Base-by-base conservation (phyloP, 2,329 filamentous ascomycete species). In the Penicillium sp. region DNA sequence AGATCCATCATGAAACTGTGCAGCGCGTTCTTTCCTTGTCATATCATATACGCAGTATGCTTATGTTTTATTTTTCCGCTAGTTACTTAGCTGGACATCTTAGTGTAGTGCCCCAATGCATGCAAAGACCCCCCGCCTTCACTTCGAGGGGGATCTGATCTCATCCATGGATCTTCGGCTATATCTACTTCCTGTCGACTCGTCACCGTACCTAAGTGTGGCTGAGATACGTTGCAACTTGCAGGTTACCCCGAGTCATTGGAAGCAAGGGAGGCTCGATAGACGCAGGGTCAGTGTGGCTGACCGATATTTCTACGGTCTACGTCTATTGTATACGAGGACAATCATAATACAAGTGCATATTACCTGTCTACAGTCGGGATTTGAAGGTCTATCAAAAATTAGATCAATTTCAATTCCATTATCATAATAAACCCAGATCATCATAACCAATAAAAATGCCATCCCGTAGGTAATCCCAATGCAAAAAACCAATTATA, bases 401-500 rank as follows among this genome's bases (percentile, higher is more conserved):
- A n/a, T n/a, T 12, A 25, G 14, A 9, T 29, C 14, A 27, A 33
- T 40, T 41, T 34, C 12, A 6, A 48, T 30, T 41, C n/a, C n/a
- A n/a, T n/a, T 18, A 42, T 36, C 19, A n/a, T 35, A 14, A 40
- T 31, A 39, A 25, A 7, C 6, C 14, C 30, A 33, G n/a, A n/a
- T 33, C n/a, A 4, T 18, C 43, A 18, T 14, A 18, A 33, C 35
- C 33, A 40, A 3, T 14, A 28, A 18, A 29, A 46, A 39, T 34
- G 22, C 41, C 27, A 27, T 18, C 40, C 22, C 18, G 2, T 31
- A 16, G 43, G 2, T 31, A 16, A 48, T 41, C 37, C 46, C 40
- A 38, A 49, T 46, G 41, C 41, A 39, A 46, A n/a, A n/a, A n/a
- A n/a, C 39, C 43, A 45, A 46, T 25, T 13, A 39, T 39, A 39